Evolutionary conservation across 1,139 yeast species (phyloP), one percentile per base, ranked within the genome.

Genomic region (Geotrichum europaeum): DNA sequence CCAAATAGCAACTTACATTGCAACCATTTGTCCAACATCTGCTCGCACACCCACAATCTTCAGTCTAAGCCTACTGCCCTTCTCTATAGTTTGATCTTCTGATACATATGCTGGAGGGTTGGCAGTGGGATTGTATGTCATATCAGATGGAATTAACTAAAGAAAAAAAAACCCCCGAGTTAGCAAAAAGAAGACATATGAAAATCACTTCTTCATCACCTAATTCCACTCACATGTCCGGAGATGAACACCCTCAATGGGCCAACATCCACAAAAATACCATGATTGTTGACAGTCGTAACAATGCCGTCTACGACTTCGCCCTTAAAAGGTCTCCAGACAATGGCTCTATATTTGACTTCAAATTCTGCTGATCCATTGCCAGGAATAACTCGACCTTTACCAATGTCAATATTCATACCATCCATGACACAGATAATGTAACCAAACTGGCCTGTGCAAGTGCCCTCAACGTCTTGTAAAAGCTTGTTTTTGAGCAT

Each of bases 41-140:
- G 97, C 90, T 73, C 98, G 84, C 51, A 97, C 95, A 75, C 99
- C 99, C 60, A 94, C 97, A 58, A 94, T 89, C 79, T 94, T 94
- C 68, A 95, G 85, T 73, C 99, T 83, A 43, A 94, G 96, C 69
- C 94, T 84, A 60, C 96, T 86, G 40, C 97, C 97, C 74, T 91
- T 92, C 71, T 90, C 96, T 62, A 94, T 89, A 65, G 90, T 86
- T 76, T 92, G 98, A 69, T 94, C 99, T 49, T 96, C 96, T 65
- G 96, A 87, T 62, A 89, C 95, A 73, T 91, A 95, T n/a, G 98
- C 96, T 9, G 99, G 99, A 15, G 99, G 99, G 69, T 94, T 92
- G 28, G 97, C 95, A 20, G 96, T 87, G 3, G 99, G 97, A 70
- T 92, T 94, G 74, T 87, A 94, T 63, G 86, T 83, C 92, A 95